These are phyloP conservation scores for Sclerotinia trifoliorum DNA, from an alignment of 2,329 filamentous ascomycete genomes.

Conservation along the genomic window DNA sequence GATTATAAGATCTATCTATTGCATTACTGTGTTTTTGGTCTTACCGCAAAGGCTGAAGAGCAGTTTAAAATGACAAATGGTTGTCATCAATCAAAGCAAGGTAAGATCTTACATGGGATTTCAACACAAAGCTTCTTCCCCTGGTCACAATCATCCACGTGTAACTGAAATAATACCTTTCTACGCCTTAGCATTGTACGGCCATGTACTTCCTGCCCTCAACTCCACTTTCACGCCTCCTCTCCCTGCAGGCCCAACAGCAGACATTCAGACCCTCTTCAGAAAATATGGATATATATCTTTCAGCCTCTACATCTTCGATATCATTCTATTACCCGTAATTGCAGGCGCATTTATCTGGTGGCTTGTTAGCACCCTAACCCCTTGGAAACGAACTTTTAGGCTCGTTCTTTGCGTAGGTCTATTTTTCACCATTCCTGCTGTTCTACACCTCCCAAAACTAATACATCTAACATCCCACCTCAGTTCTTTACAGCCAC, in stretches of 20 bases:
- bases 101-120: not conserved
- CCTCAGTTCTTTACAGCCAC: not conserved
- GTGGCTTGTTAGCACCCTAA: constrained; percentile 2
- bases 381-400: constrained; percentile 3
- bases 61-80: not conserved
- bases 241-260: not conserved
- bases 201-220: not conserved
- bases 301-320: not conserved
- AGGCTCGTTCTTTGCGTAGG: constrained; percentile 9
- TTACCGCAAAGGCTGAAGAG: not conserved
- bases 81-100: constrained; percentile 9
- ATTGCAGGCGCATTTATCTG: constrained; percentile 5
- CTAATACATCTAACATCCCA: not conserved
- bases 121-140: not conserved
- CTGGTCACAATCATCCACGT: not conserved
- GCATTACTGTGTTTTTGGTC: constrained; percentile 11
- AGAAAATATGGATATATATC: constrained; percentile 9
- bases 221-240: not conserved
- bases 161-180: not conserved
- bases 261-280: constrained; percentile 1
- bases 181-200: not conserved
- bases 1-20: constrained; percentile 3
- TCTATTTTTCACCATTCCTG: not conserved
- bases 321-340: not conserved
- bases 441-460: not conserved